Base-by-base conservation (phyloP, 108 stramenopile species). In the Epithemia pelagica region DNA sequence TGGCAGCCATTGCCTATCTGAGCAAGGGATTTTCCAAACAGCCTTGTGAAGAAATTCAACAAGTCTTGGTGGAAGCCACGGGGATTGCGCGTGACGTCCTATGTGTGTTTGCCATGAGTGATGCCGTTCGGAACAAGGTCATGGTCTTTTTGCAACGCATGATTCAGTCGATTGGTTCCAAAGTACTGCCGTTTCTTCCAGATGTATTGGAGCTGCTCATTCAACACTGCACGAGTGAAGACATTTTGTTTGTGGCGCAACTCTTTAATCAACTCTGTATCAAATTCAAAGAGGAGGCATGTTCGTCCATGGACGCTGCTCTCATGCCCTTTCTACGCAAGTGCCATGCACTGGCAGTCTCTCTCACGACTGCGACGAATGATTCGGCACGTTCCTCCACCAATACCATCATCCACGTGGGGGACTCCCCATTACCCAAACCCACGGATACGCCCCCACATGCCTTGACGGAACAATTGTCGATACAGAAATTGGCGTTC, bases 191-290 rank as follows among this genome's bases (percentile, higher is more conserved):
- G 7, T 30, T 62, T 46, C 75, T 83, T 54, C 85, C 85, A n/a
- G 69, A 67, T 26, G 74, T 90, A 46, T 62, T 90, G 26, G 52
- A 68, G 23, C 21, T 78, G 31, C 33, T 86, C 37, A 74, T 83
- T 57, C 33, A 61, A 26, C 62, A 84, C 52, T 86, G 84, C 61
- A 76, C 64, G 28, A 26, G 28, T 2, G 82, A 84, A 53, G 84
- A 89, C 63, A 77, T 86, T 33, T 66, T 82, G 19, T 83, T 84
- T 66, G 80, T 80, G 24, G 72, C 83, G 22, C 88, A 89, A 52
- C 37, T 89, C 58, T 68, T 84, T 32, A 84, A 82, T 59, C 88
- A 89, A 58, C 32, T 84, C 1, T 89, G 88, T 37, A 79, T 84
- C 55, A 83, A 82, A 60, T 89, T 86, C 59, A 84, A 78, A 56